A percentile compares a stretch with the other conserved stretches of the same genome.
These are phyloP conservation scores for Monosporascus sp. DNA, from an alignment of 2,329 filamentous ascomycete species.

Conservation along the genomic window DNA sequence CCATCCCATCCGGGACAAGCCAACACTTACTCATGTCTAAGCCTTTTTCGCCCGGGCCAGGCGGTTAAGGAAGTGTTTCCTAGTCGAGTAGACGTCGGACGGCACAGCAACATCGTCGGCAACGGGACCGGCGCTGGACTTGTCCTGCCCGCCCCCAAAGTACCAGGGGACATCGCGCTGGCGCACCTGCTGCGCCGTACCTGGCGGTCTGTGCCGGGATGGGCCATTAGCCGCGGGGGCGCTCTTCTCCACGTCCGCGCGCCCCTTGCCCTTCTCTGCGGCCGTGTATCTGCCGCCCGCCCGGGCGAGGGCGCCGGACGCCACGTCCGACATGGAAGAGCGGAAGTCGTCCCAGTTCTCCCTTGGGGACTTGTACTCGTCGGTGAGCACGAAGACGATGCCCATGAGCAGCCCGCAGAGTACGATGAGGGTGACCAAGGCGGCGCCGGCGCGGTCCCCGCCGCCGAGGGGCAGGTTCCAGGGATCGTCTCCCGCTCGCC, in stretches of 20 bases:
- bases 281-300: background rate
- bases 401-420: constrained; percentile 50
- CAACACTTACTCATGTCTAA: no score
- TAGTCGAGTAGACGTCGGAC: no score
- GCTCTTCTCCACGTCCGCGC: background rate
- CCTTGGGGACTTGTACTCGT: constrained; percentile 34
- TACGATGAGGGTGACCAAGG: constrained; percentile 55
- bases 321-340: constrained; percentile 4
- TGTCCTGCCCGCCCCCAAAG: no score
- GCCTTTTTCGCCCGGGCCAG: no score
- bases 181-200: no score
- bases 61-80: no score
- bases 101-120: no score
- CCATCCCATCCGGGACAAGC: no score
- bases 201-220: background rate
- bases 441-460: constrained; percentile 64
- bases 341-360: constrained; percentile 21
- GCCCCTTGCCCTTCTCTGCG: background rate
- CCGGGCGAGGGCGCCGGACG: background rate
- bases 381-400: constrained; percentile 42
- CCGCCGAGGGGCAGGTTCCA: constrained; percentile 39
- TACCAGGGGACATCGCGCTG: no score
- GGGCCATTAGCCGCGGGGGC: background rate
- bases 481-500: constrained; percentile 9
- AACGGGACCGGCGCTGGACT: no score